Evolutionary conservation across 108 stramenopile species (phyloP), one percentile per base, ranked within the genome.

Genomic region (Mayamaea pseudoterrestris): DNA sequence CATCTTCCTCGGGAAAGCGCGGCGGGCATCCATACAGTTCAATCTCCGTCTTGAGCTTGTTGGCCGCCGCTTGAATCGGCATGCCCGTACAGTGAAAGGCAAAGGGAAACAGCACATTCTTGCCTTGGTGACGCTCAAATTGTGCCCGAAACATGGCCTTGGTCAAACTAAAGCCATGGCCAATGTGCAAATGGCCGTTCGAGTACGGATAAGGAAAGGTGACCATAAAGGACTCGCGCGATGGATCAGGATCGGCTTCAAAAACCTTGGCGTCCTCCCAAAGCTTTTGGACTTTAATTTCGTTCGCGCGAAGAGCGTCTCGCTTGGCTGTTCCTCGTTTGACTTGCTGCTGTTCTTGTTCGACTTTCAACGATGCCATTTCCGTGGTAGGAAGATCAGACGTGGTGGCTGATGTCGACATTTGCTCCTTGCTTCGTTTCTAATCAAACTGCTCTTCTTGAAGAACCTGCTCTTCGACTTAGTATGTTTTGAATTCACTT

Each of bases 141-240:
- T 86, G 79, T 3, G 91, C 92, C 28, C 88, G 65, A 53, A 97
- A 97, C 12, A 93, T 78, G 1, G 95, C 94, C 81, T 99, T 99
- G 64, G 93, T 94, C 60, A 96, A 62, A 58, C 74, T 82, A 74
- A 95, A 99, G 1, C 95, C 98, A 56, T 99, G 98, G 0, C 98
- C 98, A 51, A 99, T 78, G 66, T 99, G 98, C 64, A 97, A 74
- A 43, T 93, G 80, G 2, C 95, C 98, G 53, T 99, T 99, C 63
- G 87, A 91, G 78, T 99, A 99, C 6, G 98, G 98, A 52, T 87
- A 93, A 0, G 98, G 98, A 63, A 99, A 99, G n/a, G 98, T 96
- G 2, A 91, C 91, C 58, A 99, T 63, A 57, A 95, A 99, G 55
- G 93, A 88, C 27, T 81, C 74, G 34, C 48, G 46, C 41, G 37